Conservation (phyloP, 345 rosid species). For the Bretschneidera sinensis region DNA sequence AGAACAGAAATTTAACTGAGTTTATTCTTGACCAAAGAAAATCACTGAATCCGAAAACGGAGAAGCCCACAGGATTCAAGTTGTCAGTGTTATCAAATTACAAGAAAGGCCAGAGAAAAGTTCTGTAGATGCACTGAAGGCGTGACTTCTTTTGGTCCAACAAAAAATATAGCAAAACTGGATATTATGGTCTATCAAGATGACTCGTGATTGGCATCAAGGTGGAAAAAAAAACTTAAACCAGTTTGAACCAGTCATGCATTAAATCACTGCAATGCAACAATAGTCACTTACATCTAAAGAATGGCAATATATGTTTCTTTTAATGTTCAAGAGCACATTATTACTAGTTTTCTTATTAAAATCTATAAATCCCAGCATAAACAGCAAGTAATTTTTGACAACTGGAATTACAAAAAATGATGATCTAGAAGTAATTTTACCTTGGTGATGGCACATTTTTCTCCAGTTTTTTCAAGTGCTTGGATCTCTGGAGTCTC, state of each 20-base stretch:
- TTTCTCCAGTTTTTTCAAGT: conserved; percentile 68
- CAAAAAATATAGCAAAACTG: background rate
- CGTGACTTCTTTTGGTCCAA: background rate
- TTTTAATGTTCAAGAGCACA: too few species aligned
- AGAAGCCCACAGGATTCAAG: background rate
- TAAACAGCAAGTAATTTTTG: background rate
- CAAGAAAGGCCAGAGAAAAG: background rate
- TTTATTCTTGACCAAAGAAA: background rate
- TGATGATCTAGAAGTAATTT: conserved; percentile 9
- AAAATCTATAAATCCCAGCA: background rate
- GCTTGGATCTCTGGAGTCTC: conserved; percentile 61
- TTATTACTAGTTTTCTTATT: too few species aligned
- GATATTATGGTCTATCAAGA: background rate
- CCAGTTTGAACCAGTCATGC: background rate
- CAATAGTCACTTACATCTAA: background rate
- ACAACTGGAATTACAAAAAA: background rate
- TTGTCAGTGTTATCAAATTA: background rate
- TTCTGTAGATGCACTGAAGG: too few species aligned
- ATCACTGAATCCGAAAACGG: background rate
- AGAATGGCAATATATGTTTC: too few species aligned
- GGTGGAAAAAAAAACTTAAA: too few species aligned
- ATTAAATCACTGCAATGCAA: background rate
- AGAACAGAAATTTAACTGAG: too few species aligned
- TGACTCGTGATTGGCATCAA: background rate
- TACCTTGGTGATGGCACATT: conserved; percentile 61